Evolutionary conservation across 2,329 filamentous ascomycete genomes (phyloP).

Genomic region (Penicillium verrucosum): DNA sequence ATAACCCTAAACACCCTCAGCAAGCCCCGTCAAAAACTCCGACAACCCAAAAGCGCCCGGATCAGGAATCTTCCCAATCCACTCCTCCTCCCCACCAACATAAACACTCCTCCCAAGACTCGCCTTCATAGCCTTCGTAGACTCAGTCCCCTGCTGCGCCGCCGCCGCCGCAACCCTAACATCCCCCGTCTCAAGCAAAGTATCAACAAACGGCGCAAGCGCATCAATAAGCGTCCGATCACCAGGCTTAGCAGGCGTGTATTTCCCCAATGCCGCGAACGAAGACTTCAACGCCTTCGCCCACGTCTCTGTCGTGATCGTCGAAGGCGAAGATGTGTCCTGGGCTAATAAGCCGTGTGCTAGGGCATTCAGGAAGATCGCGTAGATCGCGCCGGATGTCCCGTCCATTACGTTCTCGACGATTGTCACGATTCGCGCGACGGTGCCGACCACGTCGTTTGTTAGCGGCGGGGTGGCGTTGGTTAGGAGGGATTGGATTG

Average conservation of each 20-base stretch:
- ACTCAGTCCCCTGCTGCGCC: slow-evolving; percentile 70
- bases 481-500: slow-evolving; percentile 46
- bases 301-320: slow-evolving; percentile 55
- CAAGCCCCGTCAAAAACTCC: slow-evolving; percentile 76
- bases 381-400: slow-evolving; percentile 72
- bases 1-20: slow-evolving; percentile 46
- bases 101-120: slow-evolving; percentile 82
- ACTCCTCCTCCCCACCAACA: slow-evolving; percentile 62
- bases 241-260: slow-evolving; percentile 84
- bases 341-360: slow-evolving; percentile 64
- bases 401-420: slow-evolving; percentile 72
- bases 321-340: slow-evolving; percentile 43
- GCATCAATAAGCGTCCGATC: slow-evolving; percentile 91
- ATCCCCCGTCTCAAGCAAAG: slow-evolving; percentile 62
- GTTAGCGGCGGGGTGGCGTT: slow-evolving; percentile 42
- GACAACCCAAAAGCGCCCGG: slow-evolving; percentile 76
- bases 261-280: slow-evolving; percentile 67
- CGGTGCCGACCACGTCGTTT: slow-evolving; percentile 58
- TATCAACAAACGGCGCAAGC: slow-evolving; percentile 79
- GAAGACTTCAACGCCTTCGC: slow-evolving; percentile 68
- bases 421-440: slow-evolving; percentile 59
- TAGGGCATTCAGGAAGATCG: slow-evolving; percentile 87
- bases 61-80: slow-evolving; percentile 72
- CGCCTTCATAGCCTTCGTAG: slow-evolving; percentile 88
- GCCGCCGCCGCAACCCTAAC: slow-evolving; percentile 71